Conservation (phyloP, 2,329 filamentous ascomycete species). For the Microcyclospora tardicrescens region DNA sequence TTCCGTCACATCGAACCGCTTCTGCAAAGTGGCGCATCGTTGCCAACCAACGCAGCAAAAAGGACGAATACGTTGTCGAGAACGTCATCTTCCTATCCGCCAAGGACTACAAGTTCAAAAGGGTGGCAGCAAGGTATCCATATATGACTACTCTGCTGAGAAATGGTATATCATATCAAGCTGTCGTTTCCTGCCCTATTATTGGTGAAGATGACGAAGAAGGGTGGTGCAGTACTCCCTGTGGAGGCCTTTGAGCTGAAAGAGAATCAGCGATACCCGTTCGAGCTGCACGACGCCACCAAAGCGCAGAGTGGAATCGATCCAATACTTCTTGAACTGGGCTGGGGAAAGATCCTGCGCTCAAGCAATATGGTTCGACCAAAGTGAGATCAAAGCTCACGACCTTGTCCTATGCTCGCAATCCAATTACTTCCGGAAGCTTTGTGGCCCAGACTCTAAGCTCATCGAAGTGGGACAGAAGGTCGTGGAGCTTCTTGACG, state of each 20-base stretch:
- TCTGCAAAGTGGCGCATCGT: conserved; percentile 30
- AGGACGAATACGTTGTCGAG: conserved; percentile 38
- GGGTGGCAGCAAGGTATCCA: conserved; percentile 35
- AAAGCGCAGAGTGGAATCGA: conserved; percentile 50
- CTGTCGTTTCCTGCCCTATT: conserved; percentile 37
- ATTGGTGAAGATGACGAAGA: conserved; percentile 45
- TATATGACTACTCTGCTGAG: conserved; percentile 44
- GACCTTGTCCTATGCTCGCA: conserved; percentile 4
- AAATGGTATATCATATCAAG: conserved; percentile 35
- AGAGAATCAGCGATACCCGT: conserved; percentile 43
- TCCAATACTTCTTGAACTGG: conserved; percentile 54
- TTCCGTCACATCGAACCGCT: conserved; percentile 23
- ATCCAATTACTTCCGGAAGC: conserved; percentile 3
- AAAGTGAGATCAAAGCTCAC: conserved; percentile 1
- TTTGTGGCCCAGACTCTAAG: not conserved
- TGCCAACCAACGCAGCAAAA: conserved; percentile 26
- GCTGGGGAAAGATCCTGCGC: conserved; percentile 58
- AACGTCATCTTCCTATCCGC: conserved; percentile 33
- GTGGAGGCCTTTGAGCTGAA: conserved; percentile 43
- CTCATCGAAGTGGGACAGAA: conserved; percentile 1
- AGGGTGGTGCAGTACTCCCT: conserved; percentile 36
- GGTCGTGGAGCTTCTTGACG: conserved; percentile 3
- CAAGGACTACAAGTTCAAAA: conserved; percentile 29
- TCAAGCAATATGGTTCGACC: conserved; percentile 51
- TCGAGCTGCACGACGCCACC: conserved; percentile 57